Evolutionary conservation across 2,329 filamentous ascomycete genomes (phyloP).

Genomic region (Helminthosporium solani): DNA sequence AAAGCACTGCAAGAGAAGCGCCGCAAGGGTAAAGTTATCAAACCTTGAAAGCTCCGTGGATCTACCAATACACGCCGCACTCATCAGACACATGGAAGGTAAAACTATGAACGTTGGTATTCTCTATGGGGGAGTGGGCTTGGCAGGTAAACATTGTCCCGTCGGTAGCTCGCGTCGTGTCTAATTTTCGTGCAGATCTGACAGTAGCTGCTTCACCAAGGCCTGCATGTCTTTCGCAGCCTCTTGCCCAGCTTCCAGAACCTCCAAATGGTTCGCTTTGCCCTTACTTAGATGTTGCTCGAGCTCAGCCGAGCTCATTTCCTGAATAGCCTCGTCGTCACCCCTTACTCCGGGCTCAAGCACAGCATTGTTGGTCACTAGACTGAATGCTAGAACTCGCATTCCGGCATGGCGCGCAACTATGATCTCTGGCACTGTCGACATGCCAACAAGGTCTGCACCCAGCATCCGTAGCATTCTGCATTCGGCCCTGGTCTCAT

Average conservation of each 20-base stretch:
- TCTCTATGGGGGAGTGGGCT: no score
- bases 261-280: slow-evolving; percentile 65
- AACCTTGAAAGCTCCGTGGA: slow-evolving; percentile 31
- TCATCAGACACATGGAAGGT: no score
- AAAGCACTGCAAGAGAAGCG: slow-evolving; percentile 69
- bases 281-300: slow-evolving; percentile 58
- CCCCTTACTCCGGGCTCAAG: slow-evolving; percentile 60
- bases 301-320: slow-evolving; percentile 52
- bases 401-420: slow-evolving; percentile 65
- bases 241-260: slow-evolving; percentile 60
- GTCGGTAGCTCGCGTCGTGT: background rate
- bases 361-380: slow-evolving; percentile 66
- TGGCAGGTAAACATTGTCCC: background rate
- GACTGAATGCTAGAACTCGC: slow-evolving; percentile 62
- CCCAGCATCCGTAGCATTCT: slow-evolving; percentile 61
- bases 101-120: no score
- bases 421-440: slow-evolving; percentile 67
- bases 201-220: slow-evolving; percentile 49
- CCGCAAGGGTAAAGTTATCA: slow-evolving; percentile 44
- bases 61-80: background rate
- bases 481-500: slow-evolving; percentile 66
- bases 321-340: slow-evolving; percentile 56
- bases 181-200: slow-evolving; percentile 37
- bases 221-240: slow-evolving; percentile 65
- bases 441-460: slow-evolving; percentile 71